These are phyloP conservation scores for Emergomyces pasteurianus DNA, from an alignment of 2,329 filamentous ascomycete genomes.

Conservation along the genomic window DNA sequence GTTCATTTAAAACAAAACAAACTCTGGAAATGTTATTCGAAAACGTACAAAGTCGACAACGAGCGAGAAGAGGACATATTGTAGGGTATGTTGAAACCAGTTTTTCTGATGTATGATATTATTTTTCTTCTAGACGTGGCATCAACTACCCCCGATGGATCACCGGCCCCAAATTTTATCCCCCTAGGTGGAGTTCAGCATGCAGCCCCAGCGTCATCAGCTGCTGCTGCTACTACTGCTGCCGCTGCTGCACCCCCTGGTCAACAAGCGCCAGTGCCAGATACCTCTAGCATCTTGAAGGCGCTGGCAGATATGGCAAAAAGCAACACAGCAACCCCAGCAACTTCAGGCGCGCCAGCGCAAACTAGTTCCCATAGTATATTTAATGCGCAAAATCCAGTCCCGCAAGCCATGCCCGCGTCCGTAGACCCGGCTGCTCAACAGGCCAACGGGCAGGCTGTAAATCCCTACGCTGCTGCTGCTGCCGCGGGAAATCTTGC, in stretches of 20 bases:
- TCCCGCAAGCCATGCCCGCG: conserved; percentile 27
- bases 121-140: conserved; percentile 39
- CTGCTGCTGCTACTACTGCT: conserved; percentile 12
- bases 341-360: conserved; percentile 22
- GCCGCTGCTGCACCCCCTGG: conserved; percentile 17
- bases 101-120: conserved; percentile 18
- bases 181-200: conserved; percentile 25
- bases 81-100: conserved; percentile 9
- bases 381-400: conserved; percentile 37
- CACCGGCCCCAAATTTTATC: conserved; percentile 35
- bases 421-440: conserved; percentile 35
- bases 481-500: conserved; percentile 41
- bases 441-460: conserved; percentile 35
- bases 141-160: conserved; percentile 57
- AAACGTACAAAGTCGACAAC: not conserved
- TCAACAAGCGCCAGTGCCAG: conserved; percentile 32
- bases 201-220: conserved; percentile 11
- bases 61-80: not conserved
- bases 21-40: not conserved
- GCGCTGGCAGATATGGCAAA: conserved; percentile 70
- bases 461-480: conserved; percentile 40
- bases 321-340: conserved; percentile 49
- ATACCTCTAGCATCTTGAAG: conserved; percentile 58
- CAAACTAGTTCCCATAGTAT: conserved; percentile 37
- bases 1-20: not conserved